Evolutionary conservation across 192 early-diverging fungal species (phyloP).

Genomic region (Gryganskiella cystojenkinii): DNA sequence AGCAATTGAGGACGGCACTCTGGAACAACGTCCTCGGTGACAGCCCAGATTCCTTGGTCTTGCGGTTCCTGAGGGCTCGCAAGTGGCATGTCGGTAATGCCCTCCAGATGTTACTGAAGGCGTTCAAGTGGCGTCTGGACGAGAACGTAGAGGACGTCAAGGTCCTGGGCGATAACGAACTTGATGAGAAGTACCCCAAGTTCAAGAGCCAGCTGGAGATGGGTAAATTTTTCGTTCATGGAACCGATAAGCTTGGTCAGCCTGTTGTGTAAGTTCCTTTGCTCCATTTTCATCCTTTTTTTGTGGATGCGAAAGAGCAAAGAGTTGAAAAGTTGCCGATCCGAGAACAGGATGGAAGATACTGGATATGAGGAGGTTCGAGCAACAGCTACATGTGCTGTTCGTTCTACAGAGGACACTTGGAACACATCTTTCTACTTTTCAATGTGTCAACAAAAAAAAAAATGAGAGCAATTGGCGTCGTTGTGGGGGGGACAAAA

Average conservation of each 20-base stretch:
- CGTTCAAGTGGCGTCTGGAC: conserved; percentile 80
- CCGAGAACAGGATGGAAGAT: no score
- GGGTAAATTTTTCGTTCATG: conserved; percentile 63
- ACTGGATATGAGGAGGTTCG: no score
- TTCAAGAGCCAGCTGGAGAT: conserved; percentile 54
- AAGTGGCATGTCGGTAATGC: conserved; percentile 90
- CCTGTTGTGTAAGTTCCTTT: conserved; percentile 61
- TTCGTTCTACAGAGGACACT: no score
- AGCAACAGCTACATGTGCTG: no score
- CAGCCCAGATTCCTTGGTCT: conserved; percentile 67
- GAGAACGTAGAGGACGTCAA: conserved; percentile 64
- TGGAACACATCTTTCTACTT: no score
- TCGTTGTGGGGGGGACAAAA: no score
- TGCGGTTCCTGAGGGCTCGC: conserved; percentile 89
- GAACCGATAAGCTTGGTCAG: conserved; percentile 60
- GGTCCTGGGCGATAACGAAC: conserved; percentile 21
- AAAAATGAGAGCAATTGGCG: no score
- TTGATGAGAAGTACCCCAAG: conserved; percentile 37
- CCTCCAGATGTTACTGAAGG: conserved; percentile 72
- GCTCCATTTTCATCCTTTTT: neutral
- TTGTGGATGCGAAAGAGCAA: neutral
- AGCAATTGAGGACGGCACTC: conserved; percentile 1
- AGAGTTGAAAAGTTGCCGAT: no score
- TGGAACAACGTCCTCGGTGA: conserved; percentile 26
- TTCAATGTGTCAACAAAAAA: no score